Base-by-base conservation (phyloP, 768 basidiomycete genomes). In the Russula virescens region DNA sequence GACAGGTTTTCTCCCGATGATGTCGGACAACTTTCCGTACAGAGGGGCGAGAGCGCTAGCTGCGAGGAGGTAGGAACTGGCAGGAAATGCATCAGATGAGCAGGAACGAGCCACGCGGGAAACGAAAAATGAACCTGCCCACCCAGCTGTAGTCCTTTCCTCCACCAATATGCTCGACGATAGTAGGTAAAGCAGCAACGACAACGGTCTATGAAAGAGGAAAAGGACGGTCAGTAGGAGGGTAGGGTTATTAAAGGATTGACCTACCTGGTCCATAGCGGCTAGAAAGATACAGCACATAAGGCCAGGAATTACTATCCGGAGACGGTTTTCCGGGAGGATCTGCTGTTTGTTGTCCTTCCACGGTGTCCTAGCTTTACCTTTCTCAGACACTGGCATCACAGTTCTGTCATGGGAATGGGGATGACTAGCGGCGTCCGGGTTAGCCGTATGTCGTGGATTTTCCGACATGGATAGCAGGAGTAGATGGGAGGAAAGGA, bases 11-110 rank as follows among this genome's bases (percentile, higher is more conserved):
- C 89, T 78, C 13, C 85, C 84, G 78, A 66, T 63, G 54, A 80
- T 75, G 71, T 89, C 85, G 1, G 88, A 89, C 0, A 91, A 71
- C 68, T 92, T 92, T 6, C 91, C 91, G 63, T 91, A 92, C 2
- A 90, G 66, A 0, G 91, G 90, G 0, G 85, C 79, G 14, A 89
- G 75, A 3, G 87, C 77, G 7, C 84, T 83, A 5, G 85, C 83
- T 0, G 86, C 80, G 23, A 93, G 81, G 25, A 93, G 75, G 70
- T 92, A 93, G 31, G 90, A 83, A 69, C 89, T 90, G 57, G 25
- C 31, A 26, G 16, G n/a, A 16, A 11, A 42, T 16, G n/a, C n/a
- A n/a, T n/a, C n/a, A n/a, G n/a, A n/a, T n/a, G 28, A 34, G 14
- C 10, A 14, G 25, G 25, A 45, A 45, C 25, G 42, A 43, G 13